Conservation (phyloP, 1,284 basidiomycete genomes). For the Lignosus rhinocerotis region DNA sequence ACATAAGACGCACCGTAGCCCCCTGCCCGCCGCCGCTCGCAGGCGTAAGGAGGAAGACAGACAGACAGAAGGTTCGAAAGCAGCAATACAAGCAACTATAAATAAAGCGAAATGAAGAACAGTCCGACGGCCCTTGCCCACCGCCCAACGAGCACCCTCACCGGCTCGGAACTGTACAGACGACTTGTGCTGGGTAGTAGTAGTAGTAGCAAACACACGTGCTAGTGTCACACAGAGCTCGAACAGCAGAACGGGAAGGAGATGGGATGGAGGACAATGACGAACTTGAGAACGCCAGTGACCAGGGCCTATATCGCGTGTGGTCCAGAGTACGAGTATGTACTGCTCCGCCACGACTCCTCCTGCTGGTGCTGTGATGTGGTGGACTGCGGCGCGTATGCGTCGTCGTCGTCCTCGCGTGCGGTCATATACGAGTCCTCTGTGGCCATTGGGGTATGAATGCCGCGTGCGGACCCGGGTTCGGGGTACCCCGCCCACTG, state of each 20-base stretch:
- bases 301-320: constrained; percentile 18
- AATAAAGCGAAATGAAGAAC: constrained; percentile 21
- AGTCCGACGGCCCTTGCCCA: not conserved
- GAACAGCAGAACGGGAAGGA: not conserved
- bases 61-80: constrained; percentile 6
- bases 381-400: not conserved
- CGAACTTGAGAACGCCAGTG: not conserved
- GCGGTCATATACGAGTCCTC: constrained; percentile 21
- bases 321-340: constrained; percentile 23
- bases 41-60: not conserved
- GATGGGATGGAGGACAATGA: not conserved
- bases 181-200: not conserved
- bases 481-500: constrained; percentile 20
- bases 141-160: not conserved
- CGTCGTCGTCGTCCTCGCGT: constrained; percentile 14
- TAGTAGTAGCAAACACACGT: constrained; percentile 17
- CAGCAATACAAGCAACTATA: constrained; percentile 23
- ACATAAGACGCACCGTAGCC: not conserved
- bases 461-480: not conserved
- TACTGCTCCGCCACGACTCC: constrained; percentile 25
- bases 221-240: constrained; percentile 19
- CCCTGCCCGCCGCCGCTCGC: not conserved
- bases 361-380: constrained; percentile 12
- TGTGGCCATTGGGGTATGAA: constrained; percentile 19
- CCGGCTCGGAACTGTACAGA: not conserved